phyloP scores from a whole-genome alignment of 2,329 filamentous ascomycete genomes.

The Fusarium circinatum region DNA sequence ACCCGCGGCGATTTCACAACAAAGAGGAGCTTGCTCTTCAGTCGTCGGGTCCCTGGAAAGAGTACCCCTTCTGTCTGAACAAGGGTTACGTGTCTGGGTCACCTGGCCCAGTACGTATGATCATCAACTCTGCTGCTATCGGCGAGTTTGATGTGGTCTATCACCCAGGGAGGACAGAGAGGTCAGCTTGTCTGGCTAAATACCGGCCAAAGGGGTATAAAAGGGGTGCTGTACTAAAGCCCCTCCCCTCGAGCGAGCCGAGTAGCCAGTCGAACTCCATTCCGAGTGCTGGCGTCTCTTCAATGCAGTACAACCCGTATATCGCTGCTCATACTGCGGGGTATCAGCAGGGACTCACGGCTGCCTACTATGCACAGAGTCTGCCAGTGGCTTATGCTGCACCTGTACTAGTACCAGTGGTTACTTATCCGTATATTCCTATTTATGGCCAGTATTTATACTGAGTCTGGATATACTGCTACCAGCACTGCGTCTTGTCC shows the following conservation, averaged over 20 bases:
- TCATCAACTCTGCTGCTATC: not conserved
- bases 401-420: not conserved
- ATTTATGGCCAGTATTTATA: not conserved
- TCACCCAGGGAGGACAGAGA: not conserved
- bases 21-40: not conserved
- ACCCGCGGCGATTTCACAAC: slow-evolving; percentile 8
- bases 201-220: slow-evolving; percentile 21
- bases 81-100: not conserved
- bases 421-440: not conserved
- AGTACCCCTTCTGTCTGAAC: slow-evolving; percentile 21
- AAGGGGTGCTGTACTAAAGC: not conserved
- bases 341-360: not conserved
- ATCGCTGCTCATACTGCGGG: not conserved
- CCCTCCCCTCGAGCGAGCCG: not conserved
- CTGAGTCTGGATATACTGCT: not conserved
- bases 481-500: no score
- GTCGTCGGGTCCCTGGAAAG: slow-evolving; percentile 5
- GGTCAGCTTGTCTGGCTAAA: not conserved
- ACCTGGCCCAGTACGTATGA: slow-evolving; percentile 17
- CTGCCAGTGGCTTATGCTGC: not conserved
- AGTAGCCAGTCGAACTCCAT: not conserved
- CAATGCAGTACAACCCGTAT: not conserved
- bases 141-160: slow-evolving; percentile 8
- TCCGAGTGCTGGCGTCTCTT: not conserved
- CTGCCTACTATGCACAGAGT: not conserved